Conservation (phyloP, 192 early-diverging fungal genomes). For the Coemansia sp. region DNA sequence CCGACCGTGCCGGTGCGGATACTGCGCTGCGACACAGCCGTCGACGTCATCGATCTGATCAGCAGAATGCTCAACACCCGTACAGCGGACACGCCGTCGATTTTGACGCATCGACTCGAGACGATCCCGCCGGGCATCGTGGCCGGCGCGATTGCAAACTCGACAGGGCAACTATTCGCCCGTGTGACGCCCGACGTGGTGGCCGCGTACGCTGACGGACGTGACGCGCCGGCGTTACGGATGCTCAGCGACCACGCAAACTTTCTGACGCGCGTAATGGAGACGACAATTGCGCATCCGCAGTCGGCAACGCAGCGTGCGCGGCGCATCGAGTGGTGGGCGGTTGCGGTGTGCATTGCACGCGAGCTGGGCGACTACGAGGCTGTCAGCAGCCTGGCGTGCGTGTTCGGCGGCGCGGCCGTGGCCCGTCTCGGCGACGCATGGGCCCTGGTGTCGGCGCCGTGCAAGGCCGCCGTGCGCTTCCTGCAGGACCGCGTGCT, state of each 20-base stretch:
- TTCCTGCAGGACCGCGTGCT: slow-evolving; percentile 42
- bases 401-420: slow-evolving; percentile 36
- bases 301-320: slow-evolving; percentile 32
- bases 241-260: slow-evolving; percentile 50
- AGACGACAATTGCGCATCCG: slow-evolving; percentile 35
- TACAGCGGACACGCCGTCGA: slow-evolving; percentile 22
- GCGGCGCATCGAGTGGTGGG: slow-evolving; percentile 49
- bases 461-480: slow-evolving; percentile 33
- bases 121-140: slow-evolving; percentile 44
- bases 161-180: slow-evolving; percentile 41
- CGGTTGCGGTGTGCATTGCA: slow-evolving; percentile 26
- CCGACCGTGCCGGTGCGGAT: slow-evolving; percentile 30
- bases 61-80: slow-evolving; percentile 41
- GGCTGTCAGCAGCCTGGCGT: slow-evolving; percentile 44
- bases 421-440: slow-evolving; percentile 29
- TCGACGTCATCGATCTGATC: slow-evolving; percentile 32
- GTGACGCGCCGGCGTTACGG: slow-evolving; percentile 20
- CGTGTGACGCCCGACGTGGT: slow-evolving; percentile 29
- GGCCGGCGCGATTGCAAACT: slow-evolving; percentile 47
- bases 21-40: slow-evolving; percentile 10
- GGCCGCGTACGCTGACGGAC: slow-evolving; percentile 15
- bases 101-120: slow-evolving; percentile 26
- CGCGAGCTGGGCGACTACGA: slow-evolving; percentile 54
- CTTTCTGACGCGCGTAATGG: slow-evolving; percentile 43
- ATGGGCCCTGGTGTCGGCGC: slow-evolving; percentile 33